Evolutionary conservation across 805 yeast genomes (phyloP).

Genomic region (Nakazawaea ernobii): DNA sequence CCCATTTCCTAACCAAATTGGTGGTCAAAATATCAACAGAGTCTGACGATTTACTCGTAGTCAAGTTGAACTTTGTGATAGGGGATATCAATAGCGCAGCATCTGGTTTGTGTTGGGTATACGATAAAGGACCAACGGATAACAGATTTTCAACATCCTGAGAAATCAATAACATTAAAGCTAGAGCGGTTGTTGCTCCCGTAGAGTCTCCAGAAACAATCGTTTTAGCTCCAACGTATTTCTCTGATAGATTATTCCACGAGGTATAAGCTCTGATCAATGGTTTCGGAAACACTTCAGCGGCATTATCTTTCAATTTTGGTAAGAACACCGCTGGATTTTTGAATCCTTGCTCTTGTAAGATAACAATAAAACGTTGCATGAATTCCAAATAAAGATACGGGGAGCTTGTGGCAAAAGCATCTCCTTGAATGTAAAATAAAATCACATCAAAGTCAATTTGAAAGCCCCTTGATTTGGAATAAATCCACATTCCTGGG

Average conservation of each 20-base stretch:
- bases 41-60: constrained; percentile 13
- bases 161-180: constrained; percentile 27
- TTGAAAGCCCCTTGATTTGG: constrained; percentile 21
- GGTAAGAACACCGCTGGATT: constrained; percentile 41
- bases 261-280: constrained; percentile 20
- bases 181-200: constrained; percentile 39
- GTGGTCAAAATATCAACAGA: constrained; percentile 23
- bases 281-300: constrained; percentile 21
- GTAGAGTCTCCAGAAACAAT: constrained; percentile 41
- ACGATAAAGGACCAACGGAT: constrained; percentile 11
- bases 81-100: constrained; percentile 30
- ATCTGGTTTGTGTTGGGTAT: constrained; percentile 19
- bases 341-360: constrained; percentile 42
- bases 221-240: constrained; percentile 21
- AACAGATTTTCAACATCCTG: constrained; percentile 24
- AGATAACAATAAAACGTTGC: constrained; percentile 31
- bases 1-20: constrained; percentile 16
- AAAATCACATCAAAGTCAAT: constrained; percentile 33
- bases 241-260: constrained; percentile 25
- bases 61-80: constrained; percentile 6
- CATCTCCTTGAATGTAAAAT: constrained; percentile 41
- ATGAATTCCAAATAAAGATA: constrained; percentile 38
- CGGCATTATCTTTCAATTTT: constrained; percentile 4
- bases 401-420: constrained; percentile 28
- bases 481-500: constrained; percentile 27